These are phyloP conservation scores for Metarhizium humberi DNA, from an alignment of 2,329 filamentous ascomycete species.

Conservation along the genomic window DNA sequence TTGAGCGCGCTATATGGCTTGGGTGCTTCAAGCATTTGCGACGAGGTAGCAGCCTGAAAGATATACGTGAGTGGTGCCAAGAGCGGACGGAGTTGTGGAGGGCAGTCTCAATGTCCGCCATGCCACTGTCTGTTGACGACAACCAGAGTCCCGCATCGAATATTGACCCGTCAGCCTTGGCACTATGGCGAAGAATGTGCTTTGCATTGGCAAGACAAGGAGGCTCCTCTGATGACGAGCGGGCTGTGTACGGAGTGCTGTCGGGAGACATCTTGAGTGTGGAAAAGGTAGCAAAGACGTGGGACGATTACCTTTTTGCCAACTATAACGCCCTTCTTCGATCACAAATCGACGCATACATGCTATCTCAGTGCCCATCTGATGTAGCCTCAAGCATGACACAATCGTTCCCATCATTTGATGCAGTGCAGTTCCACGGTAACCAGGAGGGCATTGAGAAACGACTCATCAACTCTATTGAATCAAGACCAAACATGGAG, in stretches of 20 bases:
- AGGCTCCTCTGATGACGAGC: conserved; percentile 67
- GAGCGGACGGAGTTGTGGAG: conserved; percentile 85
- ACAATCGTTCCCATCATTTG: conserved; percentile 53
- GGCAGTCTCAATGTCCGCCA: conserved; percentile 69
- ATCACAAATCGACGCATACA: conserved; percentile 67
- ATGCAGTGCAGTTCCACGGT: conserved; percentile 54
- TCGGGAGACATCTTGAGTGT: conserved; percentile 75
- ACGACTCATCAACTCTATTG: conserved; percentile 52
- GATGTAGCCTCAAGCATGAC: conserved; percentile 43
- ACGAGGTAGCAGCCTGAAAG: conserved; percentile 63
- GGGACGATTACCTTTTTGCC: conserved; percentile 82
- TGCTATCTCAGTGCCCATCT: conserved; percentile 45
- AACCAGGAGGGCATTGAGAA: conserved; percentile 42
- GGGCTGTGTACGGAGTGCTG: conserved; percentile 84
- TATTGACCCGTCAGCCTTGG: conserved; percentile 32
- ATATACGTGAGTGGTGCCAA: conserved; percentile 77
- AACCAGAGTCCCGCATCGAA: conserved; percentile 23
- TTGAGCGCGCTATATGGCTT: conserved; percentile 85
- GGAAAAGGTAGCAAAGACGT: conserved; percentile 63
- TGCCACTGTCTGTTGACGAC: conserved; percentile 47
- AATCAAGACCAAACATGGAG: conserved; percentile 43
- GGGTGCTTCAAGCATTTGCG: conserved; percentile 91
- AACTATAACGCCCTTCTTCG: conserved; percentile 81
- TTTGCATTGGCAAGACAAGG: conserved; percentile 61
- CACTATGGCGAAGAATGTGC: conserved; percentile 73